Evolutionary conservation across 768 basidiomycete genomes (phyloP).

Genomic region (Favolaschia claudopus): DNA sequence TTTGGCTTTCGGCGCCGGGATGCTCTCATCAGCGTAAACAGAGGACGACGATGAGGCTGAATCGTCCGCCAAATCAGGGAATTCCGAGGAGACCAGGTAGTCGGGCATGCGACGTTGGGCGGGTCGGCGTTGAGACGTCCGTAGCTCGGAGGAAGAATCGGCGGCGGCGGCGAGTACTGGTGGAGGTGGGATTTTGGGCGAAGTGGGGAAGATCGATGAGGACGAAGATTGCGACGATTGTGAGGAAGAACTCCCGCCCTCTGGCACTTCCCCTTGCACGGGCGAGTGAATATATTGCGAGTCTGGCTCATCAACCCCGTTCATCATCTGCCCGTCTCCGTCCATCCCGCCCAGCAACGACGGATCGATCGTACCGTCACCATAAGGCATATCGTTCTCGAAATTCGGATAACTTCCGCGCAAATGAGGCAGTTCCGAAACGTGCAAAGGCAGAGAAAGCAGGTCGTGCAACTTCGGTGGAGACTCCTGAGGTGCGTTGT

Average conservation of each 20-base stretch:
- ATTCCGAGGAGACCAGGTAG: conserved; percentile 4
- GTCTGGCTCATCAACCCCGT: not conserved
- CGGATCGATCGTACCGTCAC: conserved; percentile 16
- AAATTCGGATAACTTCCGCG: not conserved
- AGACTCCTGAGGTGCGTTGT: not conserved
- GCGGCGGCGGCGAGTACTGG: not conserved
- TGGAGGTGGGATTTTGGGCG: too few relatives aligned
- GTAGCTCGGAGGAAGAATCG: not conserved
- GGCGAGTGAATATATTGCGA: not conserved
- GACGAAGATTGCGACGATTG: not conserved
- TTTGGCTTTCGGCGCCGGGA: not conserved
- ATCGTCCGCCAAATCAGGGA: not conserved
- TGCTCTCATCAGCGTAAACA: not conserved
- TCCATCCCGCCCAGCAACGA: conserved; percentile 14
- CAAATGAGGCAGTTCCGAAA: not conserved
- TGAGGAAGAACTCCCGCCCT: not conserved
- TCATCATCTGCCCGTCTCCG: not conserved
- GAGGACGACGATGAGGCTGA: not conserved
- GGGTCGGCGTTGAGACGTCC: not conserved
- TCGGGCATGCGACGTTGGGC: not conserved
- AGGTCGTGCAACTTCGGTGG: not conserved
- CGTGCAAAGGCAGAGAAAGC: not conserved
- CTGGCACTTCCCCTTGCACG: not conserved
- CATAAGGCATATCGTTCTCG: conserved; percentile 3
- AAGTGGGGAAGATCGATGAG: not conserved